These are phyloP conservation scores for Populus simonii DNA, from an alignment of 345 rosid species.

Conservation along the genomic window DNA sequence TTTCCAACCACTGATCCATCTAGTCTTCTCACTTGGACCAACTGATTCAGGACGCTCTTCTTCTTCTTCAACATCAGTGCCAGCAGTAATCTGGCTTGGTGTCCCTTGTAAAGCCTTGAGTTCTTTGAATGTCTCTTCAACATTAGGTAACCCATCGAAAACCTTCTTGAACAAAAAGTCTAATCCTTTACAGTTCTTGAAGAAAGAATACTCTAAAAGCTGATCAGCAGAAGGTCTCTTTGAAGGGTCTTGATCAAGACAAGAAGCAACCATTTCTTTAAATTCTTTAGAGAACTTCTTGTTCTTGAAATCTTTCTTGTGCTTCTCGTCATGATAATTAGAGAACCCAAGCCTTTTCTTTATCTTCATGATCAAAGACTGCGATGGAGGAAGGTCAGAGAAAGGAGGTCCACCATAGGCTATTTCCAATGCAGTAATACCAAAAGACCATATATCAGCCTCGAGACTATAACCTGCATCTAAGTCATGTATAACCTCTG, in stretches of 20 bases:
- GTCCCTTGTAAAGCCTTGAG: constrained; percentile 17
- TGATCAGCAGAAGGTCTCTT: constrained; percentile 74
- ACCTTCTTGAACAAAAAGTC: constrained; percentile 56
- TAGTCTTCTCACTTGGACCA: constrained; percentile 33
- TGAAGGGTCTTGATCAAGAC: constrained; percentile 75
- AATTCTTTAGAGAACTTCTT: constrained; percentile 75
- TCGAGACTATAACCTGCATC: constrained; percentile 79
- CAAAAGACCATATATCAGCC: constrained; percentile 90
- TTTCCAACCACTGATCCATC: constrained; percentile 94
- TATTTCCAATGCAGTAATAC: constrained; percentile 78
- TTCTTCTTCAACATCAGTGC: not conserved
- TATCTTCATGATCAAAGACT: constrained; percentile 73
- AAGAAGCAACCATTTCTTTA: constrained; percentile 75
- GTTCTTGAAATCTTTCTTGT: constrained; percentile 33
- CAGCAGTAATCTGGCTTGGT: constrained; percentile 8
- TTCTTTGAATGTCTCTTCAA: constrained; percentile 57
- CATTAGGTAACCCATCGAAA: constrained; percentile 54
- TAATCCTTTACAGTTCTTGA: constrained; percentile 58
- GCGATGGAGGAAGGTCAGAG: constrained; percentile 72
- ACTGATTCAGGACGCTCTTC: not conserved
- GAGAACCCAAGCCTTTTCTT: constrained; percentile 67
- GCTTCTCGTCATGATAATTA: constrained; percentile 52
- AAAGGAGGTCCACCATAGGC: constrained; percentile 85
- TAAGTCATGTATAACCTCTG: constrained; percentile 78
- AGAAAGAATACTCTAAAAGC: constrained; percentile 66